Base-by-base conservation (phyloP, 2,329 filamentous ascomycete species). In the Alternaria rosae region DNA sequence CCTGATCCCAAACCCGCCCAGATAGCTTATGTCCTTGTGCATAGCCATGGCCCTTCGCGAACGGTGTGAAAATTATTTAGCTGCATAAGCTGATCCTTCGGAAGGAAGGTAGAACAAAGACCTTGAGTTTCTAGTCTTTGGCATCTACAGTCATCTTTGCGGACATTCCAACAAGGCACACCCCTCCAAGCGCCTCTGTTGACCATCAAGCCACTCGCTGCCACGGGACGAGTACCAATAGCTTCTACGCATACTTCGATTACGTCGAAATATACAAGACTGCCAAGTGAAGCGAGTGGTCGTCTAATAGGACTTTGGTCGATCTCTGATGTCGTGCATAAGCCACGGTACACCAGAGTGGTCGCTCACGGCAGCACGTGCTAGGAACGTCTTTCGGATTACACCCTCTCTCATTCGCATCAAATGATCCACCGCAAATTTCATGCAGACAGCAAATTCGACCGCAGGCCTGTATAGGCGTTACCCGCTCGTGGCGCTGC, bases 291-390 rank as follows among this genome's bases (percentile, higher is more conserved):
- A 52, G 56, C 54, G 47, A 50, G 55, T 47, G 60, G 65, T 67
- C 59, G 47, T 56, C 64, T 53, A 57, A 54, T 48, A 67, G 52
- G 47, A 55, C 43, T 43, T 48, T 50, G 60, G 61, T 50, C 55
- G 64, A 70, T 68, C 69, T 62, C 55, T 67, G 67, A 73, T 72
- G 69, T 71, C 65, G 70, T 71, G 65, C 71, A 73, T 72, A 66
- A 43, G 52, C 41, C 56, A 70, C 60, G 64, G 64, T 67, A 67
- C 44, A 51, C 57, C 62, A 57, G 59, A 62, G 61, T 62, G 62
- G 60, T 55, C 50, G 44, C 54, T 50, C 44, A 28, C 55, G 28
- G 48, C 21, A 59, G 64, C 54, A 45, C 60, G 41, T 64, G 58
- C 64, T 67, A 64, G 64, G 65, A 55, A 64, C 54, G 9, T 51